Evolutionary conservation across 2,329 filamentous ascomycete genomes (phyloP), one percentile per base, ranked within the genome.

Genomic region (Epichloe aotearoae): DNA sequence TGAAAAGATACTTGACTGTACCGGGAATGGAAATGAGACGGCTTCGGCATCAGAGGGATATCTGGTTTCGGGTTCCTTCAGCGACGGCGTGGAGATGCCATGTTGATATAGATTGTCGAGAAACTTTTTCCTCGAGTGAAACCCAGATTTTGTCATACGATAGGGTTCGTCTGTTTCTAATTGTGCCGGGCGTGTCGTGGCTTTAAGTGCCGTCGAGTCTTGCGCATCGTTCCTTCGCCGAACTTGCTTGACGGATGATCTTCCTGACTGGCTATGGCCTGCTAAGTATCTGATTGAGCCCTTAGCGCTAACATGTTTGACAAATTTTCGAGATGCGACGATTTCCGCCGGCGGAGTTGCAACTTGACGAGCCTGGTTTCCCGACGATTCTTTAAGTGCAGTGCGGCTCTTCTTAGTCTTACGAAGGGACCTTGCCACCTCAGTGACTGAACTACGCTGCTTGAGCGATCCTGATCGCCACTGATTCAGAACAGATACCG

Each of bases 381-480:
- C 57, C 11, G 57, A 62, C 26, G 52, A 55, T 50, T 63, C 58
- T 19, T 46, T 33, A 3, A 61, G 50, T 4, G 58, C 34, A 56
- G 15, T 53, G 34, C 37, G 44, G 40, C 33, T 19, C 33, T 44
- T 26, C 34, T 53, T 14, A 45, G 47, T 38, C 37, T 47, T 34
- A 49, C 57, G 23, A 12, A 45, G 33, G 41, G 12, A 36, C 37
- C 50, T 56, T 56, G 20, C 53, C 5, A 59, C 58, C 26, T 55
- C 53, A 34, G 64, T 62, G 11, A 69, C 65, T 3, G 63, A 61
- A 33, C 53, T 52, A 30, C 67, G 68, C 44, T 72, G 74, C 33
- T 66, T 64, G 15, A 80, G 78, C 17, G 64, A 69, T 4, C 77
- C 77, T n/a, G 60, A 62, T 57, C 66, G 77, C 81, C 81, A 84